Conservation (phyloP, 176 grass and related monocot genomes). For the Juncus effusus region DNA sequence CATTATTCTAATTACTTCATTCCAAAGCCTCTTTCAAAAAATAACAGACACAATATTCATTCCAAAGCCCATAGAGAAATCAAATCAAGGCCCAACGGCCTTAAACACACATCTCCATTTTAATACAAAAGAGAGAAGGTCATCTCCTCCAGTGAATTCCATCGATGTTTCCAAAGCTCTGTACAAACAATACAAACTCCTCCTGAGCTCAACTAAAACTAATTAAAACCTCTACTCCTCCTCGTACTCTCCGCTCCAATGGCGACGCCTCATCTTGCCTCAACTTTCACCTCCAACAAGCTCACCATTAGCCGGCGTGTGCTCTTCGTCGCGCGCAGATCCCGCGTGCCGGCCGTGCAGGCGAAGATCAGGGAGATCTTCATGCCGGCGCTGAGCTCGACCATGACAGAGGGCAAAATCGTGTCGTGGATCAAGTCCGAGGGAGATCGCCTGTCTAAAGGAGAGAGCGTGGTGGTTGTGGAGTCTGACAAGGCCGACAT, state of each 20-base stretch:
- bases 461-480: slow-evolving; percentile 84
- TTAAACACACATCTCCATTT: neutral
- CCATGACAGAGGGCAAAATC: slow-evolving; percentile 86
- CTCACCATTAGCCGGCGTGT: neutral
- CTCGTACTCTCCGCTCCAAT: slow-evolving; percentile 30
- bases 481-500: slow-evolving; percentile 96
- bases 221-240: slow-evolving; percentile 17
- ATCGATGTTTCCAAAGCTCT: slow-evolving; percentile 27
- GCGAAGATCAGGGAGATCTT: slow-evolving; percentile 94
- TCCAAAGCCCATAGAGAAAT: no score
- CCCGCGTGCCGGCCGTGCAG: slow-evolving; percentile 36
- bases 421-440: slow-evolving; percentile 75
- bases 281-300: slow-evolving; percentile 25
- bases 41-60: neutral
- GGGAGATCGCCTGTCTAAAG: slow-evolving; percentile 82
- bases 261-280: slow-evolving; percentile 28
- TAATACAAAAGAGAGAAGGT: neutral
- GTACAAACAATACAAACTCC: slow-evolving; percentile 5
- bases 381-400: slow-evolving; percentile 83
- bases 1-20: no score
- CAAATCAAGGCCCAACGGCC: no score
- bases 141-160: neutral
- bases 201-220: slow-evolving; percentile 1
- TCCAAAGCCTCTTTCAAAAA: neutral
- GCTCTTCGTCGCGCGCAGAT: neutral